Evolutionary conservation across 768 basidiomycete genomes (phyloP).

Genomic region (Lactifluus volemus): DNA sequence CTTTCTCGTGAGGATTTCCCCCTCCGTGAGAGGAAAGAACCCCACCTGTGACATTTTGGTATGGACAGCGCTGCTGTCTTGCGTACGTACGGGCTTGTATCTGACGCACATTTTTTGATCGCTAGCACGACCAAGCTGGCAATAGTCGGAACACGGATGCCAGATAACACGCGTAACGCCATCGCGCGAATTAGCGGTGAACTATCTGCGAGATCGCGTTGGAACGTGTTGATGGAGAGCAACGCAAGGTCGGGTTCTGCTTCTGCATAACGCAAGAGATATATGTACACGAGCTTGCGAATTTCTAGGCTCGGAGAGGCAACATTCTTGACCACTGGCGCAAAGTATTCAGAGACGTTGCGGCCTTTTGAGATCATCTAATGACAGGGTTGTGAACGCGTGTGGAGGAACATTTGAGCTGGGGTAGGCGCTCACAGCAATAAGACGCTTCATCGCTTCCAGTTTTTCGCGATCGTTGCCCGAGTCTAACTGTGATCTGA

Average conservation of each 20-base stretch:
- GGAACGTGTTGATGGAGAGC: constrained; percentile 96
- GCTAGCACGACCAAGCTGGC: constrained; percentile 77
- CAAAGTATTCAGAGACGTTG: constrained; percentile 89
- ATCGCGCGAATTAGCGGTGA: constrained; percentile 94
- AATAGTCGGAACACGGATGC: constrained; percentile 87
- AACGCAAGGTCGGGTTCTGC: constrained; percentile 91
- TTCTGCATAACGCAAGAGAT: constrained; percentile 88
- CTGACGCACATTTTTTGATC: constrained; percentile 86
- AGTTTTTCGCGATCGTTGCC: constrained; percentile 84
- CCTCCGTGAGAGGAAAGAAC: constrained; percentile 7
- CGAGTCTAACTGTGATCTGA: constrained; percentile 81
- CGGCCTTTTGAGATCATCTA: constrained; percentile 91
- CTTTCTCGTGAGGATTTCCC: background rate
- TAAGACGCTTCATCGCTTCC: constrained; percentile 90
- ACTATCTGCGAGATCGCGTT: constrained; percentile 87
- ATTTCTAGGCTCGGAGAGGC: constrained; percentile 88
- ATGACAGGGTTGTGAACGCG: constrained; percentile 2
- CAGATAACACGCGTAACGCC: constrained; percentile 88
- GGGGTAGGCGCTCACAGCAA: constrained; percentile 57
- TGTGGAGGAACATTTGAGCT: background rate
- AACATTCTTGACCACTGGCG: constrained; percentile 95
- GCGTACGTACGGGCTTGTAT: constrained; percentile 90
- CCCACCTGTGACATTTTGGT: constrained; percentile 71
- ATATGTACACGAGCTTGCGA: constrained; percentile 96
- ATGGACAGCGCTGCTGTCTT: constrained; percentile 89